Percentiles rank a stretch among this genome's conserved stretches.
These are phyloP conservation scores for Phytophthora multivora DNA, from an alignment of 352 stramenopile genomes.

Conservation along the genomic window DNA sequence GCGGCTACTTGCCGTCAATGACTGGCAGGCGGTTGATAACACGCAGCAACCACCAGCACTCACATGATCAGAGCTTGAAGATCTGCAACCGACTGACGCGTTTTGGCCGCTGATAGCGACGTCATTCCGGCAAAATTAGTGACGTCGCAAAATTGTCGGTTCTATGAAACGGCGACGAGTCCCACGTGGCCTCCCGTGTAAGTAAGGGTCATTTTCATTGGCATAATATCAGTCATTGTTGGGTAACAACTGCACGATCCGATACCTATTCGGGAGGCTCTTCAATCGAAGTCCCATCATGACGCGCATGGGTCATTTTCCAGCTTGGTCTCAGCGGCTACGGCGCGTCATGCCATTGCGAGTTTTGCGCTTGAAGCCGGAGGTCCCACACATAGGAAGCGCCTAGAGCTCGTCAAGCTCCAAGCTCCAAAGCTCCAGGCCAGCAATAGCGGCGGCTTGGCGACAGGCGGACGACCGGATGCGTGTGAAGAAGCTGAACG, in stretches of 20 bases:
- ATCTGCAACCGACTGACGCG: constrained; percentile 13
- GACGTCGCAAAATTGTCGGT: constrained; percentile 14
- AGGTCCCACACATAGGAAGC: background rate
- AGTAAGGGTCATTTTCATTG: background rate
- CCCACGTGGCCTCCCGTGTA: constrained; percentile 11
- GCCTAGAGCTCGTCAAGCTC: no score
- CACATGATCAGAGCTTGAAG: background rate
- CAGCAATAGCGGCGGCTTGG: constrained; percentile 10
- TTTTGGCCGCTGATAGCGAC: constrained; percentile 12
- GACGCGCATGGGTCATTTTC: constrained; percentile 28
- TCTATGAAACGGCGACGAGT: constrained; percentile 20
- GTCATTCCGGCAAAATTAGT: constrained; percentile 8
- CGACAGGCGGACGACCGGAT: constrained; percentile 39
- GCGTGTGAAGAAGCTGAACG: constrained; percentile 82
- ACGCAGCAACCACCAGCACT: background rate
- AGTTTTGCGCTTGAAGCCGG: constrained; percentile 23
- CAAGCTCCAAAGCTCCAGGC: background rate
- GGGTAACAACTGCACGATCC: background rate
- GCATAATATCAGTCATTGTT: no score
- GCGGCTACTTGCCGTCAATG: background rate
- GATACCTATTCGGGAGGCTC: background rate
- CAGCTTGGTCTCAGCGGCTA: constrained; percentile 20
- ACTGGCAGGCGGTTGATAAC: constrained; percentile 3
- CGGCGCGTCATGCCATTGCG: constrained; percentile 30
- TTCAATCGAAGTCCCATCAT: constrained; percentile 15